Evolutionary conservation across 768 basidiomycete species (phyloP).

Genomic region (Tylopilus vinaceipallidus): DNA sequence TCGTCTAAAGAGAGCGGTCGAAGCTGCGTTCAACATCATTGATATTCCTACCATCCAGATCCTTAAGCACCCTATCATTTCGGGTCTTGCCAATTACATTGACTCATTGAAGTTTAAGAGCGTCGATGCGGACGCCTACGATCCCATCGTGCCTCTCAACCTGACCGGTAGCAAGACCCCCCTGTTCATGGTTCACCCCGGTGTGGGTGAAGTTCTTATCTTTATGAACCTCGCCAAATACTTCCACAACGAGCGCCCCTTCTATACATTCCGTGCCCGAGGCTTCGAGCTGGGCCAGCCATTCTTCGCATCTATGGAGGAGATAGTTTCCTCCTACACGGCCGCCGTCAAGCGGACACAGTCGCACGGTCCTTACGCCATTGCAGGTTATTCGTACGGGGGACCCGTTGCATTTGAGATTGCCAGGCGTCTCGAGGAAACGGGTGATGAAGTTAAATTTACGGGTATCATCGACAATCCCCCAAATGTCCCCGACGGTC

Average conservation of each 20-base stretch:
- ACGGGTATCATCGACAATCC: background rate
- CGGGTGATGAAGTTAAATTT: background rate
- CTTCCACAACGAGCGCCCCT: background rate
- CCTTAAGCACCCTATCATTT: background rate
- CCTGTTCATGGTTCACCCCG: background rate
- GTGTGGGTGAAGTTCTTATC: slow-evolving; percentile 1
- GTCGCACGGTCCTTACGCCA: background rate
- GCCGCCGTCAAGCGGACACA: background rate
- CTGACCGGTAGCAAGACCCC: background rate
- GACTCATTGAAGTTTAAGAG: background rate
- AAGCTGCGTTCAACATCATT: background rate
- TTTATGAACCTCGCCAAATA: background rate
- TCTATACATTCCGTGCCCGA: background rate
- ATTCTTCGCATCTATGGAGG: background rate
- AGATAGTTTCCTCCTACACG: background rate
- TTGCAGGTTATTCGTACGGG: background rate
- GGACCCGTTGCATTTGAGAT: background rate
- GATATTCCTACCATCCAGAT: background rate
- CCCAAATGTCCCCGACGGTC: background rate
- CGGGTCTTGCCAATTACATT: background rate
- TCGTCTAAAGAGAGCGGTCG: background rate
- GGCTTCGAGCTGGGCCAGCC: background rate
- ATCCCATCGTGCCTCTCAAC: background rate
- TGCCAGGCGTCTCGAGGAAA: background rate
- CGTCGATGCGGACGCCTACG: background rate